A percentile compares a stretch with the other conserved stretches of the same genome.
Evolutionary conservation across 1,139 yeast genomes (phyloP).

Genomic region (Yamadazyma siamensis): DNA sequence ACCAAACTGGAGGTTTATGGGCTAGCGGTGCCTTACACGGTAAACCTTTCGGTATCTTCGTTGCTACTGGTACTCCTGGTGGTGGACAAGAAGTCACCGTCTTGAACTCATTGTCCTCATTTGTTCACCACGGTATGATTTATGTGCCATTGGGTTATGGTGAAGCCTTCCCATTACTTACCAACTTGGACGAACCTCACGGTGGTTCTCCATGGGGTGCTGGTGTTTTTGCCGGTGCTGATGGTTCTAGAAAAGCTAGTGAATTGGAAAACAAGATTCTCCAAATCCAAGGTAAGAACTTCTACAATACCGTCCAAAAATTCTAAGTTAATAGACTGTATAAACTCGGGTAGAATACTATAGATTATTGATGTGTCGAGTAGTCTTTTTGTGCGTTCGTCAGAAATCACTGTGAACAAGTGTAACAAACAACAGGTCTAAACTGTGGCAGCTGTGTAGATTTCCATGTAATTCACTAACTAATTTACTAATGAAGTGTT

Average conservation of each 20-base stretch:
- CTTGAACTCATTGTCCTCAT: constrained; percentile 30
- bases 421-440: too few species aligned
- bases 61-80: constrained; percentile 43
- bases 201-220: constrained; percentile 55
- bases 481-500: too few species aligned
- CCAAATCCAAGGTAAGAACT: constrained; percentile 38
- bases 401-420: too few species aligned
- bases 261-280: constrained; percentile 39
- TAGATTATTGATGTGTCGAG: too few species aligned
- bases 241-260: constrained; percentile 45
- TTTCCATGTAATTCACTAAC: too few species aligned
- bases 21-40: constrained; percentile 46
- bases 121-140: constrained; percentile 51
- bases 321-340: constrained; percentile 13
- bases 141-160: constrained; percentile 49
- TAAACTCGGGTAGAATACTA: too few species aligned
- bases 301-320: constrained; percentile 30
- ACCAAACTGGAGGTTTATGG: constrained; percentile 49
- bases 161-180: constrained; percentile 29
- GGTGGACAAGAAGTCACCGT: constrained; percentile 49
- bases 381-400: too few species aligned
- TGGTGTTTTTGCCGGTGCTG: constrained; percentile 46
- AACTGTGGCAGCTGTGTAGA: too few species aligned
- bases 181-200: constrained; percentile 36
- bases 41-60: constrained; percentile 46